Conservation (phyloP, 2,329 filamentous ascomycete species). For the Botryotinia calthae region DNA sequence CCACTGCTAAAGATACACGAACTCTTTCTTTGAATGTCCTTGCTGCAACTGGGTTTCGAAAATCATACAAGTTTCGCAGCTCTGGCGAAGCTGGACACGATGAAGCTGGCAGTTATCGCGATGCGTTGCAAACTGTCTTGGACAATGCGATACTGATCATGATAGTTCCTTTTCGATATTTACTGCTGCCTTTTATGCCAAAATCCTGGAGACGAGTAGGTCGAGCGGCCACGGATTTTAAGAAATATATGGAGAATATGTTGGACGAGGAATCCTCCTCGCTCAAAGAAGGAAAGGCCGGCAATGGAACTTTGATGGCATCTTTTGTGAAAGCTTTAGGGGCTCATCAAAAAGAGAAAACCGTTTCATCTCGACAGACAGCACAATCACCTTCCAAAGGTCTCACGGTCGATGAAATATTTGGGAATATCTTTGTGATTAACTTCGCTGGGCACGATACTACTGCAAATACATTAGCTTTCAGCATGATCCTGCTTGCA, state of each 20-base stretch:
- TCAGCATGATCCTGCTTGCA: conserved; percentile 25
- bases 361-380: neutral
- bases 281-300: neutral
- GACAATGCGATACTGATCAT: conserved; percentile 6
- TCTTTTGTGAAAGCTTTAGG: neutral
- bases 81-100: neutral
- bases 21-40: conserved; percentile 7
- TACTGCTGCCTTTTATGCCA: neutral
- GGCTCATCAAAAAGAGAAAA: neutral
- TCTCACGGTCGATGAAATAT: neutral
- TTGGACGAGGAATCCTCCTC: neutral
- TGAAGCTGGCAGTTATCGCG: neutral
- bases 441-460: conserved; percentile 31
- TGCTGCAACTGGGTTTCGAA: neutral
- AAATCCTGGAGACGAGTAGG: neutral
- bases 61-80: neutral
- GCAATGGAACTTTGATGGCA: conserved; percentile 1
- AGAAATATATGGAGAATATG: neutral
- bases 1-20: neutral
- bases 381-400: neutral
- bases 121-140: neutral
- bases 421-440: conserved; percentile 18
- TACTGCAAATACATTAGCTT: conserved; percentile 24
- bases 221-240: neutral
- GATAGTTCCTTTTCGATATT: neutral